Base-by-base conservation (phyloP, 371 early-diverging fungal genomes). In the Apophysomyces ossiformis region DNA sequence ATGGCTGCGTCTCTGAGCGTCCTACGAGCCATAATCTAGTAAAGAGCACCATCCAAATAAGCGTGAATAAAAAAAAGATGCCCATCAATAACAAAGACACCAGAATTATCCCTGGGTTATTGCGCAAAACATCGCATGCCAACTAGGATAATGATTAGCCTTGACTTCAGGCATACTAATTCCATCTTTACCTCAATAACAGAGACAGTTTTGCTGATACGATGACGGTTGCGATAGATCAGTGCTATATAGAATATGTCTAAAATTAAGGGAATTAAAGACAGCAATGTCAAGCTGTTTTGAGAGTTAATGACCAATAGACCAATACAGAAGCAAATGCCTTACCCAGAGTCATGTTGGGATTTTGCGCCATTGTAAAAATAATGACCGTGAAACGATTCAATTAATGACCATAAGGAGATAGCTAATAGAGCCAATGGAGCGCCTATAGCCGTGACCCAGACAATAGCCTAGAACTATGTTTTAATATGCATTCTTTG, bases 81-180 rank as follows among this genome's bases (percentile, higher is more conserved):
- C 68, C 64, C 73, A 90, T 76, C 45, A 92, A 60, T 9, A 72
- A 66, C 13, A 89, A 63, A 0, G 90, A 89, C 8, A 90, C 80
- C 21, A 84, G 67, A 57, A 92, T 76, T 65, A 92, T 82, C 45
- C 84, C 82, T 2, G 92, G 91, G 70, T 92, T 93, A 61, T 78
- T 85, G 70, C 85, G 79, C 26, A 93, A 67, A 13, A 92, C 86
- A 63, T 90, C 91, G 69, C 89, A 90, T 32, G 93, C 88, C 47
- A 93, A 79, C 89, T 91, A 74, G 7, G 46, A 21, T 16, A 6
- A n/a, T 9, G 5, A 6, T 50, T 26, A 50, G 46, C 21, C 21
- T 50, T 13, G 13, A 16, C 38, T 39, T 56, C 15, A 15, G 37
- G 9, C 38, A 18, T 3, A 58, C 7, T 7, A 0, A 26, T n/a